Percentiles rank a stretch among this genome's conserved stretches.
phyloP scores from a whole-genome alignment of 2,329 filamentous ascomycete species.

The Dactylonectria estremocensis region DNA sequence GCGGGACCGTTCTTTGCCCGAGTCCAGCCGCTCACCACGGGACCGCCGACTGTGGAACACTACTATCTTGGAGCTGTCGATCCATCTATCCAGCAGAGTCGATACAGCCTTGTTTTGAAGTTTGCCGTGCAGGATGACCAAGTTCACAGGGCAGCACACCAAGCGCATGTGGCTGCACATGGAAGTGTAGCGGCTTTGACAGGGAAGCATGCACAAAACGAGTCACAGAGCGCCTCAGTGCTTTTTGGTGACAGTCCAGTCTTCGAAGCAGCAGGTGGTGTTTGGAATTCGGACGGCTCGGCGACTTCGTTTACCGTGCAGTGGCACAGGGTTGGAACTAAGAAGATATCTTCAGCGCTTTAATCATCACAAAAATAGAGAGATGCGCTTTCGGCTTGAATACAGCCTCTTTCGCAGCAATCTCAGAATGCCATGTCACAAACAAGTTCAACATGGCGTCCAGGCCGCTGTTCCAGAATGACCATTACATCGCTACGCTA shows the following conservation, averaged over 20 bases:
- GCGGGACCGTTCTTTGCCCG: conserved; percentile 14
- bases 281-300: neutral
- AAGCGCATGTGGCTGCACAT: neutral
- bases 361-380: neutral
- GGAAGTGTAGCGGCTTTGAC: neutral
- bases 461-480: too few species aligned
- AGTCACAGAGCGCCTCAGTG: neutral
- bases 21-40: neutral
- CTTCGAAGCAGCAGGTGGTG: neutral
- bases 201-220: neutral
- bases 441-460: neutral
- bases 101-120: conserved; percentile 4
- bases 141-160: neutral
- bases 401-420: neutral
- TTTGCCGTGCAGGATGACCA: neutral
- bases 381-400: neutral
- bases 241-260: neutral
- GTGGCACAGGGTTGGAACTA: conserved; percentile 11
- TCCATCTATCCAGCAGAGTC: neutral
- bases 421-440: neutral
- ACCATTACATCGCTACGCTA: neutral
- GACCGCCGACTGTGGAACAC: conserved; percentile 10
- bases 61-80: conserved; percentile 3
- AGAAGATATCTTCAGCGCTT: conserved; percentile 2
- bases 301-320: neutral